Base-by-base conservation (phyloP, 495 filamentous ascomycete genomes). In the Platismatia glauca region DNA sequence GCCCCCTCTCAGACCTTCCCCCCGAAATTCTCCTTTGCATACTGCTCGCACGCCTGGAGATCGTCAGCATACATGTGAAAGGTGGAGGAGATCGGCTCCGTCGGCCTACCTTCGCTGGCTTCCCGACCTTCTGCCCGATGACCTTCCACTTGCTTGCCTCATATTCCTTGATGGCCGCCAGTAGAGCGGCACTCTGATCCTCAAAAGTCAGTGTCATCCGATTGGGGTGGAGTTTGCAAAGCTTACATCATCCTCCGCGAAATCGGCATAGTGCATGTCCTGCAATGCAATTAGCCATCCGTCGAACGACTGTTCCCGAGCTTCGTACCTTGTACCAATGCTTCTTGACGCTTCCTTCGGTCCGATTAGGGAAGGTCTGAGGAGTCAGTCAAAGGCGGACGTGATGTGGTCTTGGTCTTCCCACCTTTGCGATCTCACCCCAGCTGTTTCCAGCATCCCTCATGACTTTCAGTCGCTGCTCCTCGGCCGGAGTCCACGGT, bases 191-290 rank as follows among this genome's bases (percentile, higher is more conserved):
- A 71, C 89, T 90, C 89, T 95, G 72, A 66, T 58, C n/a, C 66
- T 39, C 55, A 66, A 64, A 71, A 37, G 39, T 78, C 63, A 81
- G 72, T 34, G 63, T 53, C 24, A 34, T 24, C 29, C 31, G 20
- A 43, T 38, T 12, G 16, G 58, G 27, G 35, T 5, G 35, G 15
- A 58, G 52, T 18, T 35, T 29, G 34, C 29, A 60, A 59, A 64
- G 76, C 76, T 72, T 82, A 96, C 91, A 84, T 98, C 94, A 69
- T 98, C 92, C 80, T 97, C 94, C 55, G 89, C 94, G 71, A 98
- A 98, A 71, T 98, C 94, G 59, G 94, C 94, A 74, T 98, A 97
- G 70, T 98, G 94, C 94, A 98, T 98, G 70, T 97, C 94, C 91
- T 86, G 67, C 43, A 13, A 57, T 52, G 57, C 29, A 53, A 31